Conservation (phyloP, 768 basidiomycete species). For the Leccinum sublutescens region DNA sequence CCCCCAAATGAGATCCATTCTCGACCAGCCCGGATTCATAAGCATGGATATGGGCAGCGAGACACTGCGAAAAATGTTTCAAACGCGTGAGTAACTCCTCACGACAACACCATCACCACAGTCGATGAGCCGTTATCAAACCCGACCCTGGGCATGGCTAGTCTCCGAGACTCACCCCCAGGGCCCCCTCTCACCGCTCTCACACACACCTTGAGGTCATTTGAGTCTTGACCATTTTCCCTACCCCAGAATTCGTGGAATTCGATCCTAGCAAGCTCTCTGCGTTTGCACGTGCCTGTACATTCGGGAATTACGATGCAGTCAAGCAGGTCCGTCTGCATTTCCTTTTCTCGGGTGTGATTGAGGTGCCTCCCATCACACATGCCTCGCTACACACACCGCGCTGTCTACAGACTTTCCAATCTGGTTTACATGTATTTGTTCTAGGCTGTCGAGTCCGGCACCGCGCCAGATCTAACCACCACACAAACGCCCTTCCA, state of each 20-base stretch:
- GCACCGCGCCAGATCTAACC: slow-evolving; percentile 37
- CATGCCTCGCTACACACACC: not conserved
- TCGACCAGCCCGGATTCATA: slow-evolving; percentile 27
- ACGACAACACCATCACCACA: not conserved
- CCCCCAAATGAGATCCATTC: slow-evolving; percentile 27
- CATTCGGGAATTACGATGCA: slow-evolving; percentile 19
- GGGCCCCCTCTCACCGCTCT: not conserved
- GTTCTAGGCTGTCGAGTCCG: slow-evolving; percentile 24
- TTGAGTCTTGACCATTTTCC: not conserved
- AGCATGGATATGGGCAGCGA: slow-evolving; percentile 25
- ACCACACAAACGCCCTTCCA: slow-evolving; percentile 43
- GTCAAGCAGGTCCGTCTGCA: slow-evolving; percentile 22
- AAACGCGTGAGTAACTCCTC: slow-evolving; percentile 19
- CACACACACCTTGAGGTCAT: not conserved
- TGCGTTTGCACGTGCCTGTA: slow-evolving; percentile 25
- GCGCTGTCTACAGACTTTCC: not conserved
- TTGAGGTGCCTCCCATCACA: not conserved
- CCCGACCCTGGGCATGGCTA: not conserved
- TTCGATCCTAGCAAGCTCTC: slow-evolving; percentile 22
- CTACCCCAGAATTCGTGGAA: slow-evolving; percentile 16
- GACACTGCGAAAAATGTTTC: slow-evolving; percentile 30
- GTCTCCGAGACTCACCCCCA: not conserved
- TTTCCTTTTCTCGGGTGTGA: not conserved
- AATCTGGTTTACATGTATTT: not conserved
- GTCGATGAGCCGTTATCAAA: not conserved